Evolutionary conservation across 2,329 filamentous ascomycete species (phyloP), one percentile per base, ranked within the genome.

Genomic region (Xylaria arbuscula): DNA sequence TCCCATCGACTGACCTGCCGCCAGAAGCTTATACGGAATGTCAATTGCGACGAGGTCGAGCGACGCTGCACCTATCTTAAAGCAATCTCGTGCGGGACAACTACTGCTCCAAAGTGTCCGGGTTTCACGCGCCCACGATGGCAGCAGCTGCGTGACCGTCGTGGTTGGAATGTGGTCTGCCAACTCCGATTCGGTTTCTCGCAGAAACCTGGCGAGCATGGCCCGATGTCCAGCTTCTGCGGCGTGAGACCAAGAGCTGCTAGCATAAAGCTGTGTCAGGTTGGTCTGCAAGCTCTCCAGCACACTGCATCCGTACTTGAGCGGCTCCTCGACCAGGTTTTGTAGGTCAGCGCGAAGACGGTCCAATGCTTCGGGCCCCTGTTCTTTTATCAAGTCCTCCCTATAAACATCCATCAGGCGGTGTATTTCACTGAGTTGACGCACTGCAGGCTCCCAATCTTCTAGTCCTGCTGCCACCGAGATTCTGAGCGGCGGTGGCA

Each of bases 71-170:
- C 10, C n/a, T 22, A 55, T 24, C 9, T 22, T 55, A 15, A 55
- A 40, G 34, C 53, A 55, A 34, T 55, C 34, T 22, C 8, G 53
- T 9, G 38, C 24, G 32, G 53, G 53, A 24, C 53, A 55, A 11
- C 1, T 11, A 2, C 22, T 10, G 15, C 32, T 38, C n/a, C 53
- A 19, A 10, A 55, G 34, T 8, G 22, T 34, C 40, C 9, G 17
- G 13, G 53, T 19, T 5, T 22, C 34, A 13, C 34, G 53, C 10
- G 34, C 53, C 53, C 53, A 55, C 8, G n/a, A 13, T 10, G 53
- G 53, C 34, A 55, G 22, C 2, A 50, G 10, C 9, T 42, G 22
- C 9, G 4, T 10, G 11, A 4, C 2, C 2, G 8, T 28, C 10
- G 1, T 7, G 1, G 1, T 6, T 8, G 19, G 11, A 24, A 13